Percentiles rank a stretch among this genome's conserved stretches.
Evolutionary conservation across 1,284 basidiomycete genomes (phyloP).

Genomic region (Boletus smithii): DNA sequence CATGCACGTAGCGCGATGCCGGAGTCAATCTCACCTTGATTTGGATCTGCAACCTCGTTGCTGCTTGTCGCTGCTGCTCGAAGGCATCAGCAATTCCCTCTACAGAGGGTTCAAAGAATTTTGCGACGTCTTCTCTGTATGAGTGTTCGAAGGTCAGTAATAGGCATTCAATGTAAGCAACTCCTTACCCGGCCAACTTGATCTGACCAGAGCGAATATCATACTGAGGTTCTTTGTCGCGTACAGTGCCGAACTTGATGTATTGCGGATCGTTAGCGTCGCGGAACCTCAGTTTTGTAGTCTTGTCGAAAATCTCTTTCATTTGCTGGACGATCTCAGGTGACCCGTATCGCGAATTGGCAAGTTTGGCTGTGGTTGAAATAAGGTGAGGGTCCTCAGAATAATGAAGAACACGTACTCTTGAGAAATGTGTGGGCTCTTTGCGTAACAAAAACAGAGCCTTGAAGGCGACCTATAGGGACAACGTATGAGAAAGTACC

Average conservation of each 20-base stretch:
- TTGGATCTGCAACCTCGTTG: slow-evolving; percentile 22
- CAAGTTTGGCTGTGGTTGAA: slow-evolving; percentile 33
- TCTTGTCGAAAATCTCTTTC: slow-evolving; percentile 46
- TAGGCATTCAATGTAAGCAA: not conserved
- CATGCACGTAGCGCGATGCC: no score
- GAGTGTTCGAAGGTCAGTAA: slow-evolving; percentile 17
- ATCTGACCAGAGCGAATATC: slow-evolving; percentile 49
- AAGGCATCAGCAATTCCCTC: slow-evolving; percentile 42
- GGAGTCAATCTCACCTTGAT: slow-evolving; percentile 31
- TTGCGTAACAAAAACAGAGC: no score
- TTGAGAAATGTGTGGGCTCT: slow-evolving; percentile 36
- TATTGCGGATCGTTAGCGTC: slow-evolving; percentile 41
- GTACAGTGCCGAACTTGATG: slow-evolving; percentile 47
- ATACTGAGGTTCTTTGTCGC: slow-evolving; percentile 43
- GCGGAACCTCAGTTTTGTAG: slow-evolving; percentile 47
- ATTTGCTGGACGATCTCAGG: slow-evolving; percentile 44
- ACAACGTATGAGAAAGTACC: no score
- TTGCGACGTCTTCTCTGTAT: slow-evolving; percentile 37
- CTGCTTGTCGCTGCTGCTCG: slow-evolving; percentile 31
- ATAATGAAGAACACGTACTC: slow-evolving; percentile 18
- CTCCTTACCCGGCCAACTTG: slow-evolving; percentile 39
- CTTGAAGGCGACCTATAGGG: no score
- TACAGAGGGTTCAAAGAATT: slow-evolving; percentile 47
- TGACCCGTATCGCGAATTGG: slow-evolving; percentile 27
- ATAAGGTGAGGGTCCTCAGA: slow-evolving; percentile 1